Conservation (phyloP, 2,329 filamentous ascomycete genomes). For the Aspergillus phoenicis region DNA sequence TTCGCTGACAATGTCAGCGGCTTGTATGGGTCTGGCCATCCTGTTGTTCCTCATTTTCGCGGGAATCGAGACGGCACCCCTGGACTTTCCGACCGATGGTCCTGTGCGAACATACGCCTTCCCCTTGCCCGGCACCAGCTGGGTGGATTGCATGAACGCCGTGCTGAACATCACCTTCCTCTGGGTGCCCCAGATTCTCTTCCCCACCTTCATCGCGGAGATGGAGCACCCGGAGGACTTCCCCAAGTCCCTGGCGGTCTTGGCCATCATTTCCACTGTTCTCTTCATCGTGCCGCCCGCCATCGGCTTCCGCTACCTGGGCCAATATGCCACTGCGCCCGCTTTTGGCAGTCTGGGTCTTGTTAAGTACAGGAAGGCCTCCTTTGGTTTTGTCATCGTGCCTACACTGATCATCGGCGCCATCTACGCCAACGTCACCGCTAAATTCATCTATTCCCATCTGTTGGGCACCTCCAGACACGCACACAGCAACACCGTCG, state of each 20-base stretch:
- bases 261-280: slow-evolving; percentile 48
- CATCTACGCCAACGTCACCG: slow-evolving; percentile 54
- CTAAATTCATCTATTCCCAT: slow-evolving; percentile 51
- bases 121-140: slow-evolving; percentile 50
- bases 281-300: slow-evolving; percentile 54
- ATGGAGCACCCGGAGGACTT: slow-evolving; percentile 56
- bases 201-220: slow-evolving; percentile 56
- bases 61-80: slow-evolving; percentile 49
- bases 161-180: slow-evolving; percentile 55
- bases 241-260: slow-evolving; percentile 53
- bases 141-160: slow-evolving; percentile 53
- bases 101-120: slow-evolving; percentile 52
- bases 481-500: slow-evolving; percentile 51
- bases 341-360: slow-evolving; percentile 53
- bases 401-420: slow-evolving; percentile 54
- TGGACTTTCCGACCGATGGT: slow-evolving; percentile 48
- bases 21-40: slow-evolving; percentile 53
- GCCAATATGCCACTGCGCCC: slow-evolving; percentile 54
- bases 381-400: slow-evolving; percentile 55
- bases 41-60: slow-evolving; percentile 54
- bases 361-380: slow-evolving; percentile 51
- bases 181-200: slow-evolving; percentile 56
- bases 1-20: slow-evolving; percentile 28
- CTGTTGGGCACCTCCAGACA: slow-evolving; percentile 50
- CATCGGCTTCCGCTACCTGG: slow-evolving; percentile 53